Base-by-base conservation (phyloP, 139 green algal genomes). In the Mesotaenium endlicherianum region DNA sequence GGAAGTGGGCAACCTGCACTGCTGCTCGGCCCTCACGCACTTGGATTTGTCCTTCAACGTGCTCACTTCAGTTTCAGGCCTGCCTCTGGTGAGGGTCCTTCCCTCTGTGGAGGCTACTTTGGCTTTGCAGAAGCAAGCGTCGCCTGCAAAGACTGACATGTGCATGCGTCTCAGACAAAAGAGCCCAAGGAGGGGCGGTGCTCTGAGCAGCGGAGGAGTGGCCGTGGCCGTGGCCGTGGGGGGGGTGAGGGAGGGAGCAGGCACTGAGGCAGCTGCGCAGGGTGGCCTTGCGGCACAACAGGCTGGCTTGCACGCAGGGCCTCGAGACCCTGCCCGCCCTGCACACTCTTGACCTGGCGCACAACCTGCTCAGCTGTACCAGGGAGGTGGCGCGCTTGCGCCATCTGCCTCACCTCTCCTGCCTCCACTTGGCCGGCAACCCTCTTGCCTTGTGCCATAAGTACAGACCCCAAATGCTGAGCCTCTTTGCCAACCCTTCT, bases 291-390 rank as follows among this genome's bases (percentile, higher is more conserved):
- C 74, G 74, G 11, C 31, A 36, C 31, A 81, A 81, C 38, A 36
- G 31, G 3, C 2, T 81, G 36, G 6, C 8, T 5, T 71, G 3
- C 40, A 72, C 43, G 11, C 3, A 26, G 4, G 74, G 74, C 6
- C 74, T 81, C 47, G 43, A 81, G 43, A 38, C 30, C 6, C 74
- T 81, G 11, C 34, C 6, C 31, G 8, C 38, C 4, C 8, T 81
- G 41, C 31, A 81, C 17, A 42, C 38, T n/a, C 74, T 81, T 3
- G 74, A 81, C 74, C 40, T 81, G 74, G 74, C 47, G 55, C 38
- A 81, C 30, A 81, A 81, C 14, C 38, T 81, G 30, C 20, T 81
- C 31, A 36, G 74, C 8, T 43, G 5, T 36, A 3, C 40, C 47
- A 8, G 4, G 41, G 74, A 81, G 14, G 43, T 81, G 5, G 74